These are phyloP conservation scores for Diplotaxis tenuifolia DNA, from an alignment of 345 rosid genomes.

Conservation along the genomic window DNA sequence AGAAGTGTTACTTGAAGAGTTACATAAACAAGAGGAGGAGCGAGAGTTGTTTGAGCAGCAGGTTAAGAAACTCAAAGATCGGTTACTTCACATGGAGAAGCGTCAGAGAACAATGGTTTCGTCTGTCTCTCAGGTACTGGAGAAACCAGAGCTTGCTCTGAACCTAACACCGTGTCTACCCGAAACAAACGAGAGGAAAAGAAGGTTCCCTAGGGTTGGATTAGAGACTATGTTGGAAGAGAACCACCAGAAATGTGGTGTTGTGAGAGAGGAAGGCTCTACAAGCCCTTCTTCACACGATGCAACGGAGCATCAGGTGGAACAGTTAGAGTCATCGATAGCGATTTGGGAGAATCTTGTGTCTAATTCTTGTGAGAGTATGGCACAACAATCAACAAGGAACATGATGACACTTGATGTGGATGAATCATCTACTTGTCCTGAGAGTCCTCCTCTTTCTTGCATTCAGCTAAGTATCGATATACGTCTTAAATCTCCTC, in stretches of 20 bases:
- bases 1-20: slow-evolving; percentile 51
- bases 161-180: slow-evolving; percentile 43
- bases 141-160: slow-evolving; percentile 66
- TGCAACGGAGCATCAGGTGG: slow-evolving; percentile 46
- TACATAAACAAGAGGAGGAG: slow-evolving; percentile 57
- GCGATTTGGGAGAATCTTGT: slow-evolving; percentile 73
- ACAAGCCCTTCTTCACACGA: slow-evolving; percentile 37
- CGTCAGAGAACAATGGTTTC: slow-evolving; percentile 65
- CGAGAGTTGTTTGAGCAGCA: slow-evolving; percentile 47
- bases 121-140: slow-evolving; percentile 49
- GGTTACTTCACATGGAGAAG: slow-evolving; percentile 55
- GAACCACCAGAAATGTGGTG: slow-evolving; percentile 26
- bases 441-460: slow-evolving; percentile 66
- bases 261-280: slow-evolving; percentile 36
- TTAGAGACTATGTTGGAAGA: slow-evolving; percentile 32
- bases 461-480: slow-evolving; percentile 54
- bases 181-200: slow-evolving; percentile 71
- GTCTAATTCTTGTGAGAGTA: slow-evolving; percentile 43
- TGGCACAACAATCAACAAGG: slow-evolving; percentile 28
- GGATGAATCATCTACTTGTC: slow-evolving; percentile 76
- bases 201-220: slow-evolving; percentile 64
- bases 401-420: slow-evolving; percentile 46
- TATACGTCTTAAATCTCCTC: slow-evolving; percentile 52
- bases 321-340: slow-evolving; percentile 68
- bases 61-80: slow-evolving; percentile 59